A percentile compares a stretch with the other conserved stretches of the same genome.
Evolutionary conservation across 2,329 filamentous ascomycete species (phyloP).

Genomic region (Dothideomycetidae sp.): DNA sequence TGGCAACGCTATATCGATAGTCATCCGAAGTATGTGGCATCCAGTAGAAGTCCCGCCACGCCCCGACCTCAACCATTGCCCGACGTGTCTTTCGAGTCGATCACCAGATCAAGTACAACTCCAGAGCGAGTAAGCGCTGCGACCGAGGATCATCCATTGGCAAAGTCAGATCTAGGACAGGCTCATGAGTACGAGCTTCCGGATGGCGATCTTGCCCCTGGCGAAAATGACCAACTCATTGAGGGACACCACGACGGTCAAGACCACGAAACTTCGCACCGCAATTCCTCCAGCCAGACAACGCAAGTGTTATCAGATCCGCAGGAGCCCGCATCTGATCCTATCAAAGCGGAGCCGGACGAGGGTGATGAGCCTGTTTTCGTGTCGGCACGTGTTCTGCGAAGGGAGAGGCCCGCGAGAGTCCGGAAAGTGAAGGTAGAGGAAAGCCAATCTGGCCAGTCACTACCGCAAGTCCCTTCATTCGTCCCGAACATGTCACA

Average conservation of each 20-base stretch:
- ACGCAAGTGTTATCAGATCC: constrained; percentile 31
- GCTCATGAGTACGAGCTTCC: too few relatives aligned
- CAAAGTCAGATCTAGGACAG: too few relatives aligned
- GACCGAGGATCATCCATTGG: too few relatives aligned
- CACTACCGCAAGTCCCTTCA: too few relatives aligned
- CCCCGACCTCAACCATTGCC: too few relatives aligned
- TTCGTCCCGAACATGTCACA: constrained; percentile 15
- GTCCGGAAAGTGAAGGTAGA: constrained; percentile 28
- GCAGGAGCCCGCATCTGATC: constrained; percentile 12
- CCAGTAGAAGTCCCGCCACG: constrained; percentile 6
- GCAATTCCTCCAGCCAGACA: constrained; percentile 1
- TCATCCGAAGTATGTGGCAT: constrained; percentile 16
- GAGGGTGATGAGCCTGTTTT: constrained; percentile 30
- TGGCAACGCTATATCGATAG: constrained; percentile 26
- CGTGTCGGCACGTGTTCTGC: constrained; percentile 29
- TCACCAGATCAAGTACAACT: too few relatives aligned
- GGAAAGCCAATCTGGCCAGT: constrained; percentile 24
- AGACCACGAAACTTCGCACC: neutral
- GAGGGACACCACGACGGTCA: neutral
- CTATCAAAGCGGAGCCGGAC: constrained; percentile 12
- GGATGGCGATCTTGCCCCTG: too few relatives aligned
- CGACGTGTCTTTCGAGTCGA: too few relatives aligned
- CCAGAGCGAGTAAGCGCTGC: too few relatives aligned
- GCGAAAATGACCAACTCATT: too few relatives aligned
- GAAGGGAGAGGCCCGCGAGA: constrained; percentile 22